phyloP scores from a whole-genome alignment of 23 red algal genomes.

The Gracilaria domingensis region DNA sequence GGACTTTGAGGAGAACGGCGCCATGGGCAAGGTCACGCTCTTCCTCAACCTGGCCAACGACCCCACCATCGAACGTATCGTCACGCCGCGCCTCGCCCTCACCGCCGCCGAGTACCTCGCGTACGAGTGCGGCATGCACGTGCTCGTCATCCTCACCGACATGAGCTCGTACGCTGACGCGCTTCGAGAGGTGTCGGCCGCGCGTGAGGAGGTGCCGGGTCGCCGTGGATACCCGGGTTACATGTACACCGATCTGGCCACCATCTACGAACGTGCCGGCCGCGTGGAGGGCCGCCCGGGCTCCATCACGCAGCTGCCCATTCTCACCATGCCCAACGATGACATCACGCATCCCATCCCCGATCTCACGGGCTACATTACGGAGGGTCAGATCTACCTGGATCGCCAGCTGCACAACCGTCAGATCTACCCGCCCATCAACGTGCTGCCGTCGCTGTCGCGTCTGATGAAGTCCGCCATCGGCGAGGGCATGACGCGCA shows the following conservation, averaged over 20 bases:
- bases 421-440: constrained; percentile 98
- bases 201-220: constrained; percentile 99
- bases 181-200: constrained; percentile 97
- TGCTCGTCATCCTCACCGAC: constrained; percentile 98
- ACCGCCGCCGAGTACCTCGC: constrained; percentile 98
- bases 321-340: constrained; percentile 98
- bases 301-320: constrained; percentile 93
- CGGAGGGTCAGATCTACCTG: constrained; percentile 98
- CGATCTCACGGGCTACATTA: constrained; percentile 99
- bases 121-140: constrained; percentile 97
- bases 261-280: constrained; percentile 95
- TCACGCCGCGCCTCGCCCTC: constrained; percentile 96
- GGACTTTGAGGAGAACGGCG: constrained; percentile 99
- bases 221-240: constrained; percentile 97
- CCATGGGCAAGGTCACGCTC: constrained; percentile 91
- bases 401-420: constrained; percentile 97
- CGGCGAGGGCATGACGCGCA: constrained; percentile 98
- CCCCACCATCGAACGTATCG: constrained; percentile 99
- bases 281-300: constrained; percentile 87
- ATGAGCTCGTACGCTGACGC: constrained; percentile 98
- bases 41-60: constrained; percentile 99
- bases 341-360: constrained; percentile 99
- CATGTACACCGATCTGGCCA: constrained; percentile 99
- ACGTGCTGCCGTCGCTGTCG: constrained; percentile 96
- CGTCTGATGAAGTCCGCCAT: constrained; percentile 99